Evolutionary conservation across 2,329 filamentous ascomycete species (phyloP), one percentile per base, ranked within the genome.

Genomic region (Arthrobotrys sinensis): DNA sequence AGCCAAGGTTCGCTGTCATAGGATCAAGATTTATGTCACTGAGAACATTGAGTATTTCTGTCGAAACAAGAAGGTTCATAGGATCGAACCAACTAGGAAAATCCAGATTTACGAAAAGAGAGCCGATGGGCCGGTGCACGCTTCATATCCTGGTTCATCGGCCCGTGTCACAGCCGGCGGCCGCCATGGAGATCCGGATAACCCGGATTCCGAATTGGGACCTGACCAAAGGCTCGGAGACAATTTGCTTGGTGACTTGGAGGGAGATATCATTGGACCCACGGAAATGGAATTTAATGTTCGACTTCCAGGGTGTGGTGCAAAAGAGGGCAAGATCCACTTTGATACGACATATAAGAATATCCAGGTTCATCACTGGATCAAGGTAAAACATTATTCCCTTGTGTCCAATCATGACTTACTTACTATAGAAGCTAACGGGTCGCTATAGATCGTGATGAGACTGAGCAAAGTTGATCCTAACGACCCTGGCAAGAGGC

Each of bases 251-350:
- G 94, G 94, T 8, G 91, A 96, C 81, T 86, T 97, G 16, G 90
- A 92, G 50, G 87, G 91, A 12, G 92, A 96, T 83, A 93, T 91
- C 81, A 91, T 94, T 86, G 94, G 93, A 0, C 92, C 94, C 19
- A 97, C 94, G 0, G 94, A 97, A 85, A 94, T 97, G 86, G 94
- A 97, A 83, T 95, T 97, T 87, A 96, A 92, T 79, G 93, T 97
- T 8, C 93, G 97, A 85, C 88, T 97, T 60, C 94, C 94, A 10
- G 97, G 93, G 40, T 97, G 94, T 83, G 90, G 93, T 81, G 91
- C 91, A 82, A 94, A 96, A 91, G 90, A 92, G 21, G 91, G 94
- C 82, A 88, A 90, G 76, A 85, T 97, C 76, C 92, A 97, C 83
- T 95, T 95, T 66, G 94, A 97, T 83, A 97, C 93, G 68, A 97